Conservation (phyloP, 2,329 filamentous ascomycete genomes). For the Pseudogymnoascus sp. region DNA sequence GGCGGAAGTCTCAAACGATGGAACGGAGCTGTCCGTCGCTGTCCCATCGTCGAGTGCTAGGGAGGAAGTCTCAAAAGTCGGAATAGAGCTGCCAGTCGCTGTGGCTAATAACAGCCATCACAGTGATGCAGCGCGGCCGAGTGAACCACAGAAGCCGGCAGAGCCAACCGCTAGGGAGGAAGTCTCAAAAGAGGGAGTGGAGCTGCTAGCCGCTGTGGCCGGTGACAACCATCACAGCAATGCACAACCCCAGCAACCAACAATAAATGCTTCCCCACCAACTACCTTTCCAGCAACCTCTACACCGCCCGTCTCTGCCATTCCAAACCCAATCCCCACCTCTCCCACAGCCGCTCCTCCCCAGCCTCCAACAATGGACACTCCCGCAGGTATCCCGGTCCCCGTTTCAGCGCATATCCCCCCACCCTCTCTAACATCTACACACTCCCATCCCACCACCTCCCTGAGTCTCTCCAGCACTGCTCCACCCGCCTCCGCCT, state of each 20-base stretch:
- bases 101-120: no score
- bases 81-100: background rate
- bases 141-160: background rate
- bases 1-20: background rate
- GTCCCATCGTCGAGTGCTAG: background rate
- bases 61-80: background rate
- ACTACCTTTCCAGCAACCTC: background rate
- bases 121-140: no score
- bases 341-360: background rate
- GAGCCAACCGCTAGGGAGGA: background rate
- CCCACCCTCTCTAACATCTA: constrained; percentile 9
- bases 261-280: background rate
- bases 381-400: background rate
- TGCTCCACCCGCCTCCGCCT: constrained; percentile 9
- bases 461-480: constrained; percentile 8
- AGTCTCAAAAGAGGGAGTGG: background rate
- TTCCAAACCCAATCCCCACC: background rate
- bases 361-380: background rate
- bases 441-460: background rate
- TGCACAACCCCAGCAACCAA: background rate
- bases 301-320: background rate
- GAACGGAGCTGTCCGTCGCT: background rate
- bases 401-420: background rate
- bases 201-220: background rate
- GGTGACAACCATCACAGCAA: no score